Base-by-base conservation (phyloP, 2,329 filamentous ascomycete species). In the Aureobasidium sp. region DNA sequence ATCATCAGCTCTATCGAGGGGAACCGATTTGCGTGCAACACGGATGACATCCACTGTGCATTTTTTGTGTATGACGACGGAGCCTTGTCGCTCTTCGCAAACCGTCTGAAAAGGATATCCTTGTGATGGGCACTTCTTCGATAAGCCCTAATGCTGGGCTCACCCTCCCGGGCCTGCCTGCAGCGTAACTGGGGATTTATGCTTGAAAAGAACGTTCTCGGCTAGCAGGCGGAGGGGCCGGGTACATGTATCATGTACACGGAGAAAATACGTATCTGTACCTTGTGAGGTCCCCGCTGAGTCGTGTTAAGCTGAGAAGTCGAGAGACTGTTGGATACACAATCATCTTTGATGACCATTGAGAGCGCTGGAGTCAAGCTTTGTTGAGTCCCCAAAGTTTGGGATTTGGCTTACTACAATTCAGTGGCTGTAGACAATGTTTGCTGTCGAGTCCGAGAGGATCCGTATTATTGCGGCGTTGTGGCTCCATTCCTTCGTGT, bases 131-230 rank as follows among this genome's bases (percentile, higher is more conserved):
- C n/a, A 25, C 41, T 44, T 25, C 2, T 44, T 3, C 8, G 6
- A 30, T 32, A 6, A 48, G 45, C 27, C 45, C 45, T 48, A 48
- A 48, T 7, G 27, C 7, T 32, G 7, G 10, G 21, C 32, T 36
- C 16, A 25, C 48, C 32, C 30, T 30, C 15, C 7, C 27, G 45
- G 16, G 15, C 45, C 45, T 32, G 45, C 27, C 15, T 30, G 45
- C 41, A 44, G 21, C 10, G 21, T 25, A 27, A 16, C 27, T 30
- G 45, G 45, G 45, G 48, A 50, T 36, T 50, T 50, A 50, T 50
- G 48, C 48, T 50, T 50, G 32, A 34, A 50, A 50, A 50, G 48
- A 50, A 50, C 48, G 48, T 50, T 50, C 48, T 36, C 48, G 48
- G 48, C 48, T 36, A 48, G 45, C 13, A 8, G 30, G 15, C 29